These are phyloP conservation scores for Daldinia childiae DNA, from an alignment of 495 filamentous ascomycete genomes.

Conservation along the genomic window DNA sequence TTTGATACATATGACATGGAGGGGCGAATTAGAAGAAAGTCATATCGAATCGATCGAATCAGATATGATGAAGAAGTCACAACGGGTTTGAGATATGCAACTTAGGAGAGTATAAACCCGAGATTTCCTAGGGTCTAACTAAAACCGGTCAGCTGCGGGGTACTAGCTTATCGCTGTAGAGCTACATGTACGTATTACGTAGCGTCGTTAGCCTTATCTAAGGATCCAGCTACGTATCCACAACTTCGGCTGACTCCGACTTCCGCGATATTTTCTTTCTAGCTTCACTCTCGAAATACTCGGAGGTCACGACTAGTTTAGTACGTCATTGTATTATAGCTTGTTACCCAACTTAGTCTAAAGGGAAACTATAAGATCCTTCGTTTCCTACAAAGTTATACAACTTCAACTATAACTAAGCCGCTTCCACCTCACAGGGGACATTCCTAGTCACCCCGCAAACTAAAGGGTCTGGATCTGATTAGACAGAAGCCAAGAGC, in stretches of 20 bases:
- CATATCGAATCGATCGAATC: constrained; percentile 28
- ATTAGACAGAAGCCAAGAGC: constrained; percentile 7
- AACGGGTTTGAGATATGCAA: background rate
- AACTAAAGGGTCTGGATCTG: constrained; percentile 14
- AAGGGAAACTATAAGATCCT: background rate
- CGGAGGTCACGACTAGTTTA: background rate
- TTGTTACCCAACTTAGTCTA: background rate
- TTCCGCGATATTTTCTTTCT: constrained; percentile 13
- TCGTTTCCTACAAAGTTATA: background rate
- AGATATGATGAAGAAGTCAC: constrained; percentile 1
- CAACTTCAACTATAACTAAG: constrained; percentile 5
- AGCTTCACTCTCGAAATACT: constrained; percentile 12
- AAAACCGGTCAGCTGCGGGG: constrained; percentile 11
- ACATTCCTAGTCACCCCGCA: constrained; percentile 7
- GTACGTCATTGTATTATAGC: constrained; percentile 6
- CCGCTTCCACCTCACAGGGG: background rate
- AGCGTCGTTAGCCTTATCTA: constrained; percentile 26
- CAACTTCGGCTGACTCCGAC: constrained; percentile 28
- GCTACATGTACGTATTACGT: background rate
- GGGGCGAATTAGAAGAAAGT: constrained; percentile 25
- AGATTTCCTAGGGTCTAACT: background rate
- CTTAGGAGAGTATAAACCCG: background rate
- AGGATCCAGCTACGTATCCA: background rate
- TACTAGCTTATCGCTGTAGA: constrained; percentile 5
- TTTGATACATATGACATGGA: constrained; percentile 31